A percentile compares a stretch with the other conserved stretches of the same genome.
These are phyloP conservation scores for Pseudisothecium myosuroides DNA, from an alignment of 225 moss, liverwort and hornwort species.

Conservation along the genomic window DNA sequence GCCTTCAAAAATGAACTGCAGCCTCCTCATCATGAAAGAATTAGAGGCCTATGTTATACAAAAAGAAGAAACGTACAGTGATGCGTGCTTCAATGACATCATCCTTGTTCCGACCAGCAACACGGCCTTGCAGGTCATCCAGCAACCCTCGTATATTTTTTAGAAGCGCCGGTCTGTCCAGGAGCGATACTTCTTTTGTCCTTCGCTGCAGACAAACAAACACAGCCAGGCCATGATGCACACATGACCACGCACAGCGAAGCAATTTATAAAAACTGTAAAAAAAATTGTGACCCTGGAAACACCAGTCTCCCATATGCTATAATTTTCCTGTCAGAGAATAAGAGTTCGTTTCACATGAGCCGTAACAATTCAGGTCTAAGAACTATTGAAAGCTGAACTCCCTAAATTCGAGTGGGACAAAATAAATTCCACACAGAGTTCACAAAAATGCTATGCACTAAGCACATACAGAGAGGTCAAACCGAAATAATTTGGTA, in stretches of 20 bases:
- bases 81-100: slow-evolving; percentile 34
- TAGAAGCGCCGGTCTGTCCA: slow-evolving; percentile 39
- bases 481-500: not conserved
- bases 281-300: not conserved
- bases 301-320: not conserved
- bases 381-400: not conserved
- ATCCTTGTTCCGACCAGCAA: slow-evolving; percentile 42
- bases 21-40: not conserved
- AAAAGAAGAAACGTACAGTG: slow-evolving; percentile 1
- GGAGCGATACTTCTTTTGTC: slow-evolving; percentile 23
- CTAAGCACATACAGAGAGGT: not conserved
- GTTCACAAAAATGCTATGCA: not conserved
- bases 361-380: not conserved
- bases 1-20: not conserved
- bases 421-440: not conserved
- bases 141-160: slow-evolving; percentile 28
- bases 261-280: not conserved
- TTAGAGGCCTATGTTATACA: not conserved
- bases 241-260: not conserved
- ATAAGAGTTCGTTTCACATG: not conserved
- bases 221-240: not conserved
- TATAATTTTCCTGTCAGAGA: not conserved
- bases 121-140: slow-evolving; percentile 18
- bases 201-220: slow-evolving; percentile 14
- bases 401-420: not conserved